Conservation (phyloP, 495 filamentous ascomycete species). For the Platismatia glauca region DNA sequence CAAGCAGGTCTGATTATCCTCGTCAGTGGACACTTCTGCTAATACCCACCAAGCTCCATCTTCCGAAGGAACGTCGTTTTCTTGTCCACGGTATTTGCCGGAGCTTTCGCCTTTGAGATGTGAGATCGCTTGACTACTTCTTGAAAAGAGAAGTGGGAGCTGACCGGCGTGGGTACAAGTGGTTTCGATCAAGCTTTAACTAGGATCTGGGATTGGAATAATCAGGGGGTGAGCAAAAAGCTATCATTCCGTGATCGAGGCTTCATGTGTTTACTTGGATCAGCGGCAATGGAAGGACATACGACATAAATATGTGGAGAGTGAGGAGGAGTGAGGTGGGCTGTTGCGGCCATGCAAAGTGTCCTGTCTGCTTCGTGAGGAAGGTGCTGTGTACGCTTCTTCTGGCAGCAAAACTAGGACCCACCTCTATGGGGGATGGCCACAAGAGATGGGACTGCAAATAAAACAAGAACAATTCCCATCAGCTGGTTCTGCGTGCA, state of each 20-base stretch:
- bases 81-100: constrained; percentile 73
- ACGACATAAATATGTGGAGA: constrained; percentile 70
- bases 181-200: constrained; percentile 67
- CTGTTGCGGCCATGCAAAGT: background rate
- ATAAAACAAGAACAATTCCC: background rate
- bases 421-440: background rate
- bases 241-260: background rate
- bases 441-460: background rate
- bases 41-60: constrained; percentile 50
- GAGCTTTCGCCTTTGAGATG: constrained; percentile 91
- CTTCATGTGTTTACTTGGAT: constrained; percentile 5
- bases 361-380: background rate
- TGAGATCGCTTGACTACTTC: constrained; percentile 39
- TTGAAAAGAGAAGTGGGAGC: constrained; percentile 6
- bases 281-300: constrained; percentile 99
- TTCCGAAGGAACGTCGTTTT: constrained; percentile 80
- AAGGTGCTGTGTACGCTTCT: background rate
- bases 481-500: background rate
- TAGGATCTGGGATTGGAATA: constrained; percentile 79
- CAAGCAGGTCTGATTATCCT: constrained; percentile 55
- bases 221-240: constrained; percentile 66
- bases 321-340: constrained; percentile 50
- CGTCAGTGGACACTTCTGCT: constrained; percentile 12
- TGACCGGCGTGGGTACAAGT: constrained; percentile 40
- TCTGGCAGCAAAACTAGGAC: background rate